Evolutionary conservation across 176 grass and related monocot species (phyloP).

Genomic region (Thalia dealbata): DNA sequence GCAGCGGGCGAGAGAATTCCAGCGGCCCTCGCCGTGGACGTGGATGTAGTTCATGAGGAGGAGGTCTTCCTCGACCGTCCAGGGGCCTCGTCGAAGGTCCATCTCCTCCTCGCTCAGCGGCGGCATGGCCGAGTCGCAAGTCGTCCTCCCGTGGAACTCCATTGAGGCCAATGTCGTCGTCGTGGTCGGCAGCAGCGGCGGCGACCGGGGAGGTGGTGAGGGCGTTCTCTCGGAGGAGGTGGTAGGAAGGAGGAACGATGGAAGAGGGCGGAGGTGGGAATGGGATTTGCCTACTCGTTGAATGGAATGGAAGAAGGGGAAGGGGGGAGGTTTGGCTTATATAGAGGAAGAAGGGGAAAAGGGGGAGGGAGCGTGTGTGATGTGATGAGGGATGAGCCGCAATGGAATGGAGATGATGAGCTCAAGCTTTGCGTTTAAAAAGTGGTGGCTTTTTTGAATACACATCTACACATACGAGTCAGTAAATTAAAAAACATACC

Average conservation of each 20-base stretch:
- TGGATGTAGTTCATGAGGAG: constrained; percentile 75
- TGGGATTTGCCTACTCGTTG: background rate
- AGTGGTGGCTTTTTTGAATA: background rate
- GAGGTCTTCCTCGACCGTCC: constrained; percentile 91
- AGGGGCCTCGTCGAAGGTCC: constrained; percentile 68
- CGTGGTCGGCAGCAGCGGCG: no score
- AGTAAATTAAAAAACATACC: background rate
- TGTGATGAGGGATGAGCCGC: background rate
- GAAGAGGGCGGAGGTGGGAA: background rate
- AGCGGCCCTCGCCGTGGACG: constrained; percentile 74
- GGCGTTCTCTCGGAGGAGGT: no score
- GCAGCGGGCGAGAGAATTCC: constrained; percentile 90
- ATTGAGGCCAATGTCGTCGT: background rate
- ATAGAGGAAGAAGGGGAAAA: background rate
- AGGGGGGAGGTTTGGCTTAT: background rate
- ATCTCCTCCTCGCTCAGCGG: constrained; percentile 1
- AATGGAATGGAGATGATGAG: background rate
- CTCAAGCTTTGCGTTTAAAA: no score
- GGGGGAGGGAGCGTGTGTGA: background rate
- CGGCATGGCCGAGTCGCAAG: no score
- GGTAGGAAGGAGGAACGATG: no score
- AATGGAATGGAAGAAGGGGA: background rate
- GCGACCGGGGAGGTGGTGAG: no score
- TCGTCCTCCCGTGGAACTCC: background rate
- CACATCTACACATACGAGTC: no score